Base-by-base conservation (phyloP, 257 asterid species). In the Mitragyna speciosa region DNA sequence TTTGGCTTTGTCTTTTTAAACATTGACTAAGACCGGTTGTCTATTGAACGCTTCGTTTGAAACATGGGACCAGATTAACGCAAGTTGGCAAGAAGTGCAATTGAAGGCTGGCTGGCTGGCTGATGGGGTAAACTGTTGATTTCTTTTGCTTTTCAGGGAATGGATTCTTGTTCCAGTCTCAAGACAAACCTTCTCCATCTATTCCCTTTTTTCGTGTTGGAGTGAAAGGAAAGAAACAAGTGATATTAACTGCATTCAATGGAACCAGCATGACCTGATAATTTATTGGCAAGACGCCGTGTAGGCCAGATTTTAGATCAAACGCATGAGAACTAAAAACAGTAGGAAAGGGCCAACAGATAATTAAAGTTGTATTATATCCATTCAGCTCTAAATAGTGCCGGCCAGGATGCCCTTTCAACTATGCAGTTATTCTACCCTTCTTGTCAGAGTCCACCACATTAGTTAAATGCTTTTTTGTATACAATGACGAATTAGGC, bases 21-120 rank as follows among this genome's bases (percentile, higher is more conserved):
- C 11, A 66, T 66, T 52, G 70, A 70, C 12, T 70, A 10, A 20
- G 41, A 26, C 30, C 10, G 70, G 76, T 30, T 39, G 19, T 51
- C 70, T 56, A 64, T n/a, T 61, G 33, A 45, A 68, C 20, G 36
- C 76, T 67, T 22, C 19, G 41, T 63, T 76, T 43, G 79, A 76
- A 61, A n/a, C 79, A 54, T 36, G 64, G 81, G 81, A 68, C 81
- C 81, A 68, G 81, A 36, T 39, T 5, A 16, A 43, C 22, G 52
- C 79, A 76, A 61, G 71, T 59, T n/a, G 70, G 54, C 79, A 41
- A 64, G 22, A 24, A 72, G 43, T 72, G 76, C 63, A 72, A 26
- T 26, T 75, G 70, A 68, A 43, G 47, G 73, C 20, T 10, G 28
- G n/a, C n/a, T n/a, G n/a, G n/a, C n/a, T n/a, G n/a, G 47, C n/a